Evolutionary conservation across 192 early-diverging fungal species (phyloP).

Genomic region (Umbelopsis ramanniana): DNA sequence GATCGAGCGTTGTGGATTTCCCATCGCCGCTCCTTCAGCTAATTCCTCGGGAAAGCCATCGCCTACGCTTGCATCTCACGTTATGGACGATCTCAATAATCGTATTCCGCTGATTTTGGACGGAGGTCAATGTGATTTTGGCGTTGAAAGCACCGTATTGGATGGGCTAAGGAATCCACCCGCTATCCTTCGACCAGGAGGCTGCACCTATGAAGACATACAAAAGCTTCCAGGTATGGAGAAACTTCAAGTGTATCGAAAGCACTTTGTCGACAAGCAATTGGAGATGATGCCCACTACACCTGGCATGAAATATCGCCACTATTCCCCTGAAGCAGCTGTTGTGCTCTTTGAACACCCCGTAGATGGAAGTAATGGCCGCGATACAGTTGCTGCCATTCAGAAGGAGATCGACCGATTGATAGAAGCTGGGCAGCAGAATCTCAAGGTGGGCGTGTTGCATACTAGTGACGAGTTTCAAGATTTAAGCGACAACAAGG

Average conservation of each 20-base stretch:
- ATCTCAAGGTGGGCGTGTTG: slow-evolving; percentile 39
- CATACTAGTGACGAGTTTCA: slow-evolving; percentile 25
- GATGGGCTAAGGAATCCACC: slow-evolving; percentile 78
- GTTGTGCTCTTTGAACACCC: slow-evolving; percentile 74
- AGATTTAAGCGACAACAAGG: not conserved
- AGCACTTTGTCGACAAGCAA: slow-evolving; percentile 70
- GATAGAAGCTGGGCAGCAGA: slow-evolving; percentile 4
- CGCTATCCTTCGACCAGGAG: slow-evolving; percentile 90
- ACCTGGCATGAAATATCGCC: slow-evolving; percentile 99
- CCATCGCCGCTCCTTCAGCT: slow-evolving; percentile 97
- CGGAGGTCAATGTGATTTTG: slow-evolving; percentile 84
- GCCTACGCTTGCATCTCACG: slow-evolving; percentile 91
- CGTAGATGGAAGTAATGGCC: not conserved
- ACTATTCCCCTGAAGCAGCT: slow-evolving; percentile 91
- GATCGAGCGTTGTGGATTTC: slow-evolving; percentile 82
- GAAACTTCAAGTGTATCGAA: slow-evolving; percentile 74
- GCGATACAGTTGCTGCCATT: slow-evolving; percentile 32
- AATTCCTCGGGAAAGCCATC: slow-evolving; percentile 96
- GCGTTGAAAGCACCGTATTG: slow-evolving; percentile 94
- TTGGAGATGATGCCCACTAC: slow-evolving; percentile 87
- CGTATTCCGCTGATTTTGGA: slow-evolving; percentile 90
- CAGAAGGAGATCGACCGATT: slow-evolving; percentile 35
- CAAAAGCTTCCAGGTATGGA: slow-evolving; percentile 63
- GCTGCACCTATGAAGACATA: slow-evolving; percentile 85
- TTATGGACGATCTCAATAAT: slow-evolving; percentile 76